A percentile compares a stretch with the other conserved stretches of the same genome.
These are phyloP conservation scores for Heritiera littoralis DNA, from an alignment of 345 rosid species.

Conservation along the genomic window DNA sequence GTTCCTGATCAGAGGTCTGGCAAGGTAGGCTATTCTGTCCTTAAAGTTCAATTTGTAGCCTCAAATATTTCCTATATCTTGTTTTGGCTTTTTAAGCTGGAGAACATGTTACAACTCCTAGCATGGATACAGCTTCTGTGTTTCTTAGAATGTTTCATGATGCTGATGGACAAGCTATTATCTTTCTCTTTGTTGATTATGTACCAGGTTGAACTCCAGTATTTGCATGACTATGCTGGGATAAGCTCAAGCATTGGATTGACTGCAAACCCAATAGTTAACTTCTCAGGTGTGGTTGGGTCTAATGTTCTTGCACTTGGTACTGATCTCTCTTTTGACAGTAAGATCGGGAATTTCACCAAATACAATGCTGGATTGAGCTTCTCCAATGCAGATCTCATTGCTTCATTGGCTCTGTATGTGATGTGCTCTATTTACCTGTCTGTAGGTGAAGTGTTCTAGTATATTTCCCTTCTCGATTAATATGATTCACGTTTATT, in stretches of 20 bases:
- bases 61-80: not conserved
- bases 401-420: constrained; percentile 74
- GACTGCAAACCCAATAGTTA: constrained; percentile 75
- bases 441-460: not conserved
- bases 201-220: constrained; percentile 81
- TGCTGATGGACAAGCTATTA: not conserved
- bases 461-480: not conserved
- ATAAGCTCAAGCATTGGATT: constrained; percentile 78
- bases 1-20: constrained; percentile 95
- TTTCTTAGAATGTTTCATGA: not conserved
- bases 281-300: constrained; percentile 84
- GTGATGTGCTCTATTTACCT: constrained; percentile 21
- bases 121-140: not conserved
- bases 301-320: constrained; percentile 61
- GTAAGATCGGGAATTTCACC: constrained; percentile 71
- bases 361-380: constrained; percentile 79
- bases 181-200: constrained; percentile 18
- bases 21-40: constrained; percentile 50
- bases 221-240: constrained; percentile 83
- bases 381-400: constrained; percentile 66
- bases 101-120: not conserved
- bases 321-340: constrained; percentile 77
- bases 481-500: not conserved
- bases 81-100: not conserved
- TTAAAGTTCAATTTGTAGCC: not conserved